A percentile compares a stretch with the other conserved stretches of the same genome.
These are phyloP conservation scores for Trichosporon sp. DNA, from an alignment of 1,284 basidiomycete species.

Conservation along the genomic window DNA sequence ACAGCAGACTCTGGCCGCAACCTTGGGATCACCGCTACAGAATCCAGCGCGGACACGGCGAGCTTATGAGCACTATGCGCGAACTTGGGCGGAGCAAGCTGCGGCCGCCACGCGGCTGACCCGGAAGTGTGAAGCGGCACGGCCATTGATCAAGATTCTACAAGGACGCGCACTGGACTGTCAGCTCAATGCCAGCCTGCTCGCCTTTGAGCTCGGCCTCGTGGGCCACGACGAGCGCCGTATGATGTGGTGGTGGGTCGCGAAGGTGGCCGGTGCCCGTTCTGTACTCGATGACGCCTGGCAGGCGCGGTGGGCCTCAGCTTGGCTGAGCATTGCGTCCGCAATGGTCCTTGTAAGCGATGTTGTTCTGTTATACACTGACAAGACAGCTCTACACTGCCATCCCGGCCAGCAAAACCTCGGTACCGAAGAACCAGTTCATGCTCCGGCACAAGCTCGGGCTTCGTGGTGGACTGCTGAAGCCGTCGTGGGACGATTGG, in stretches of 20 bases:
- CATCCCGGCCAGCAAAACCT: not conserved
- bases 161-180: slow-evolving; percentile 33
- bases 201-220: slow-evolving; percentile 25
- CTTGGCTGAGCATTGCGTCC: slow-evolving; percentile 22
- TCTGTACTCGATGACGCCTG: not conserved
- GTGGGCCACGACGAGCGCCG: slow-evolving; percentile 22
- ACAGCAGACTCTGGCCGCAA: slow-evolving; percentile 15
- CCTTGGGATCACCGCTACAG: slow-evolving; percentile 17
- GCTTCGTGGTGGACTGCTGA: not conserved
- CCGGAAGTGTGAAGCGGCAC: slow-evolving; percentile 11
- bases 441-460: slow-evolving; percentile 16
- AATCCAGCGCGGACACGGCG: slow-evolving; percentile 16
- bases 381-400: slow-evolving; percentile 18
- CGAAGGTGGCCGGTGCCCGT: slow-evolving; percentile 4
- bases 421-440: slow-evolving; percentile 8
- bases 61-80: not conserved
- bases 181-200: slow-evolving; percentile 29
- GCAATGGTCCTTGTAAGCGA: slow-evolving; percentile 31
- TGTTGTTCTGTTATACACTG: not conserved
- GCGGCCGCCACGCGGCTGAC: slow-evolving; percentile 18
- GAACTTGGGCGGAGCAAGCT: slow-evolving; percentile 29
- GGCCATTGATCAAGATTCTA: slow-evolving; percentile 12
- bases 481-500: slow-evolving; percentile 2
- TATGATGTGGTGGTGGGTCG: slow-evolving; percentile 38
- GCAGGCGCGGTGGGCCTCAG: slow-evolving; percentile 16